A percentile compares a stretch with the other conserved stretches of the same genome.
Evolutionary conservation across 306 rosid genomes (phyloP).

Genomic region (Inga oerstediana): DNA sequence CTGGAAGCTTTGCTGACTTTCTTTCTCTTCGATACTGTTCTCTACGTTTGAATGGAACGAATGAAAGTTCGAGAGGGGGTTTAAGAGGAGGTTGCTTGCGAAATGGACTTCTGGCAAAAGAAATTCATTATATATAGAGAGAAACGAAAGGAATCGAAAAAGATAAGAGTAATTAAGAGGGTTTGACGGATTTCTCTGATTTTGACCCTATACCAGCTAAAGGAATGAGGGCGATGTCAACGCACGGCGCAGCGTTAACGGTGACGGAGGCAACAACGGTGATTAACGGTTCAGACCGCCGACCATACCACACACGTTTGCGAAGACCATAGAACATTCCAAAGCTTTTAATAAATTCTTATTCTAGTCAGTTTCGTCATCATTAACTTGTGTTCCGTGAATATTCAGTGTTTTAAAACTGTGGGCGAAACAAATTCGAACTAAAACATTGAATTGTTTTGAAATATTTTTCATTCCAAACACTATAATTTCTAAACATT

Average conservation of each 20-base stretch:
- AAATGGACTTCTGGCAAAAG: background rate
- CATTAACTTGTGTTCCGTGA: background rate
- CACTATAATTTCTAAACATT: background rate
- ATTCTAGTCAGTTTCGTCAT: background rate
- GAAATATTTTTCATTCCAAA: background rate
- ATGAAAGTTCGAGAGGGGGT: background rate
- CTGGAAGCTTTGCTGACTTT: conserved; percentile 17
- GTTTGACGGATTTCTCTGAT: conserved; percentile 15
- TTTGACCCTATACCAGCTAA: conserved; percentile 23
- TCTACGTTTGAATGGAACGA: background rate
- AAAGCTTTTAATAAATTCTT: background rate
- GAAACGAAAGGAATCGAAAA: background rate
- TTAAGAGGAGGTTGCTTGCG: background rate
- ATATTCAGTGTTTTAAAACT: background rate
- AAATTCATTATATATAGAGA: conserved; percentile 22
- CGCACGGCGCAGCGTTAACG: background rate
- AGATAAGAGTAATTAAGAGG: too few species aligned
- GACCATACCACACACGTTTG: conserved; percentile 34
- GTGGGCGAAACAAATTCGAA: background rate
- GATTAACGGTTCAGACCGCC: conserved; percentile 29
- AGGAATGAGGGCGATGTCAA: background rate
- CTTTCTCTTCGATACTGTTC: background rate
- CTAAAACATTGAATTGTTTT: background rate
- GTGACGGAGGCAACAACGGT: background rate
- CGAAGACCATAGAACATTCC: conserved; percentile 37